These are phyloP conservation scores for Leptographium procerum DNA, from an alignment of 2,329 filamentous ascomycete species.

Conservation along the genomic window DNA sequence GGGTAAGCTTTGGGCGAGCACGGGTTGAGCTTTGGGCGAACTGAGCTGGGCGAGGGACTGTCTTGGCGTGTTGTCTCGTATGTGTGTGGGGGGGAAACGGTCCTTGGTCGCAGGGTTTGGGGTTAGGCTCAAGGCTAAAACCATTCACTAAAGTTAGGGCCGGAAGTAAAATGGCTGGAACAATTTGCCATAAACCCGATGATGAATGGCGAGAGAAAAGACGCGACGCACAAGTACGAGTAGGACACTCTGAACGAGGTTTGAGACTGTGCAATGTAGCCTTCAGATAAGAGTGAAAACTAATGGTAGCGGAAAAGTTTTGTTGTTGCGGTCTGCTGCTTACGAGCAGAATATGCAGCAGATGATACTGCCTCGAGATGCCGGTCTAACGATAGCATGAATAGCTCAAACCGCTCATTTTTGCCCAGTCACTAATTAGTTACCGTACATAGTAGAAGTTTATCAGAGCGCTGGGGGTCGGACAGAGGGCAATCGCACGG, in stretches of 20 bases:
- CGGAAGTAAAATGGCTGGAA: too few species aligned
- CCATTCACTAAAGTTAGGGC: not conserved
- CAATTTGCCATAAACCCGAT: not conserved
- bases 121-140: not conserved
- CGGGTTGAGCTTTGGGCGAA: too few species aligned
- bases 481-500: too few species aligned
- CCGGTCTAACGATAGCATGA: too few species aligned
- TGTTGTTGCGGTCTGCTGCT: too few species aligned
- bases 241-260: not conserved
- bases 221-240: not conserved
- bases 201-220: not conserved
- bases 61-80: not conserved
- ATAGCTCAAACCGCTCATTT: not conserved
- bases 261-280: not conserved
- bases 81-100: not conserved
- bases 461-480: too few species aligned
- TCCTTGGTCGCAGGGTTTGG: not conserved
- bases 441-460: not conserved
- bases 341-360: not conserved
- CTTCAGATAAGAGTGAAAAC: not conserved
- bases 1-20: too few species aligned
- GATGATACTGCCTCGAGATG: too few species aligned
- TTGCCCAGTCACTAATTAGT: not conserved
- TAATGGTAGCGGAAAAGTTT: not conserved
- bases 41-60: too few species aligned